Evolutionary conservation across 176 grass and related monocot genomes (phyloP).

Genomic region (sorghum (Sorghum bicolor)): Sorghum_bicolor_NCBIv3 NC_012872.2:61302501-61303000

Average conservation of each 20-base stretch:
- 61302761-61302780: slow-evolving; percentile 52
- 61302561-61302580: slow-evolving; percentile 63
- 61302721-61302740: slow-evolving; percentile 75
- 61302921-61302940: slow-evolving; percentile 67
- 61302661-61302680: slow-evolving; percentile 60
- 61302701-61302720: slow-evolving; percentile 61
- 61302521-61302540: slow-evolving; percentile 68
- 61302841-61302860: slow-evolving; percentile 60
- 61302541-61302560: slow-evolving; percentile 68
- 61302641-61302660: slow-evolving; percentile 78
- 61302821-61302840: slow-evolving; percentile 79
- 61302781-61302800: slow-evolving; percentile 57
- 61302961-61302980: slow-evolving; percentile 73
- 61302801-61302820: slow-evolving; percentile 55
- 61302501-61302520: slow-evolving; percentile 58
- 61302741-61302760: slow-evolving; percentile 81
- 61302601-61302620: slow-evolving; percentile 64
- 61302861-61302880: slow-evolving; percentile 66
- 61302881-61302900: slow-evolving; percentile 47
- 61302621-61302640: slow-evolving; percentile 54
- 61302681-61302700: slow-evolving; percentile 72
- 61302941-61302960: slow-evolving; percentile 84
- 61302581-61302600: slow-evolving; percentile 43
- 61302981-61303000: slow-evolving; percentile 69
- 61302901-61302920: slow-evolving; percentile 42